Conservation (phyloP, 108 stramenopile species). For the Nitzschia sp. region DNA sequence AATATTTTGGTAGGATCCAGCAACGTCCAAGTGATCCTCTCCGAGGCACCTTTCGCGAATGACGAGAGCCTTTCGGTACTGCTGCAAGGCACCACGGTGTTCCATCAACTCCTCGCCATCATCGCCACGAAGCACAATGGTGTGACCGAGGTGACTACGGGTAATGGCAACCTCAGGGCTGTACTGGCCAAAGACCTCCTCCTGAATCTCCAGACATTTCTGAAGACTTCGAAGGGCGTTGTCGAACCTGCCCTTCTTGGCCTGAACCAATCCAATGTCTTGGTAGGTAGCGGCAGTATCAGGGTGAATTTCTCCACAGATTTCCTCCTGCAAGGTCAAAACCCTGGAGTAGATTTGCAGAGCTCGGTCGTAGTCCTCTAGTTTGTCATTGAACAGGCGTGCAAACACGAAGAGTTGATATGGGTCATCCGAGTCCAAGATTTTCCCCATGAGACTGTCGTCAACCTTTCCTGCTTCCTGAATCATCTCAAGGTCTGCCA, state of each 20-base stretch:
- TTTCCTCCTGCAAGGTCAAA: constrained; percentile 21
- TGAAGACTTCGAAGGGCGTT: constrained; percentile 31
- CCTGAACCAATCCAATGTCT: constrained; percentile 34
- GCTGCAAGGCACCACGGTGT: constrained; percentile 41
- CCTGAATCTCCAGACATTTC: constrained; percentile 40
- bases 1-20: constrained; percentile 42
- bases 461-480: constrained; percentile 32
- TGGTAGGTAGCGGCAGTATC: constrained; percentile 40
- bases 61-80: constrained; percentile 47
- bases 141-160: constrained; percentile 37
- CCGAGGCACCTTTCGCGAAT: constrained; percentile 41
- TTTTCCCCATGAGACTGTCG: constrained; percentile 30
- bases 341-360: constrained; percentile 34
- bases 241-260: constrained; percentile 31
- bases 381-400: constrained; percentile 33
- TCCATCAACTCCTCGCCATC: constrained; percentile 36
- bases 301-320: constrained; percentile 37
- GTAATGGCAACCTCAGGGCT: constrained; percentile 47
- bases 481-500: constrained; percentile 29
- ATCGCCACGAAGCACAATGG: constrained; percentile 34
- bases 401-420: constrained; percentile 36
- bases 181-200: constrained; percentile 36
- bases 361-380: constrained; percentile 40
- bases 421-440: constrained; percentile 27
- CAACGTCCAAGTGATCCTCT: constrained; percentile 38